Conservation (phyloP, 164 flowering plant species). For the Stephania yunnanensis region DNA sequence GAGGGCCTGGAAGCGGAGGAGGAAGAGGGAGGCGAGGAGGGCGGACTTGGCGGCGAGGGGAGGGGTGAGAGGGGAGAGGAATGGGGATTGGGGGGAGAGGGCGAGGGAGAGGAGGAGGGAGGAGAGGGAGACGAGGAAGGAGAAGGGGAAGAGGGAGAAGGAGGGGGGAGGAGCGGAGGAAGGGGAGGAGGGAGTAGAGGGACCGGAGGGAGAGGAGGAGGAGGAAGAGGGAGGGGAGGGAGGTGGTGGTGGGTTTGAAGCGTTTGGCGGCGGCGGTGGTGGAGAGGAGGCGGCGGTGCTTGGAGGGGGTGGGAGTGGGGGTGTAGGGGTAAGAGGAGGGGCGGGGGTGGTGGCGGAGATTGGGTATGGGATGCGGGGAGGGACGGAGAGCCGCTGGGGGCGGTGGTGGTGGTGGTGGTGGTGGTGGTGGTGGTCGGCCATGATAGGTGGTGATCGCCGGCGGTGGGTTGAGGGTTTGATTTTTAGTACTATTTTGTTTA, state of each 20-base stretch:
- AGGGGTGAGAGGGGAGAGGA: slow-evolving; percentile 28
- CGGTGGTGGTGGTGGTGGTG: slow-evolving; percentile 58
- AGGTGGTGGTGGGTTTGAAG: slow-evolving; percentile 17
- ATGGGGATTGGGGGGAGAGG: slow-evolving; percentile 23
- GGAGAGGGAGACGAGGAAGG: slow-evolving; percentile 34
- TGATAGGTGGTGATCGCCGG: not conserved
- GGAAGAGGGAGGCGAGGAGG: slow-evolving; percentile 58
- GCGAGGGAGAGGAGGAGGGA: slow-evolving; percentile 30
- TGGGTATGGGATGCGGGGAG: slow-evolving; percentile 35
- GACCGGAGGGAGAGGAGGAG: slow-evolving; percentile 74
- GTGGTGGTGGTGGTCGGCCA: slow-evolving; percentile 43
- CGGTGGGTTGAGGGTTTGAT: not conserved
- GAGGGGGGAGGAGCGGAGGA: slow-evolving; percentile 38
- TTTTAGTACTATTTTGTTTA: too few species aligned
- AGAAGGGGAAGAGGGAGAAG: slow-evolving; percentile 47
- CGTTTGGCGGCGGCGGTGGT: slow-evolving; percentile 8
- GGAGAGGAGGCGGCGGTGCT: slow-evolving; percentile 35
- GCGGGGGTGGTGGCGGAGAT: slow-evolving; percentile 23
- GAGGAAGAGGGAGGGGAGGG: slow-evolving; percentile 49
- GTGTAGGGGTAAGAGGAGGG: slow-evolving; percentile 36
- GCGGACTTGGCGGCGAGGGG: slow-evolving; percentile 44
- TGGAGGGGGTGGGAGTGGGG: slow-evolving; percentile 75
- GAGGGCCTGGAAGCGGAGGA: slow-evolving; percentile 82
- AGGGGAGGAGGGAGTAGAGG: slow-evolving; percentile 65
- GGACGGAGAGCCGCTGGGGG: slow-evolving; percentile 60